A percentile compares a stretch with the other conserved stretches of the same genome.
These are phyloP conservation scores for Phytophthora foliorum DNA, from an alignment of 352 stramenopile species.

Conservation along the genomic window DNA sequence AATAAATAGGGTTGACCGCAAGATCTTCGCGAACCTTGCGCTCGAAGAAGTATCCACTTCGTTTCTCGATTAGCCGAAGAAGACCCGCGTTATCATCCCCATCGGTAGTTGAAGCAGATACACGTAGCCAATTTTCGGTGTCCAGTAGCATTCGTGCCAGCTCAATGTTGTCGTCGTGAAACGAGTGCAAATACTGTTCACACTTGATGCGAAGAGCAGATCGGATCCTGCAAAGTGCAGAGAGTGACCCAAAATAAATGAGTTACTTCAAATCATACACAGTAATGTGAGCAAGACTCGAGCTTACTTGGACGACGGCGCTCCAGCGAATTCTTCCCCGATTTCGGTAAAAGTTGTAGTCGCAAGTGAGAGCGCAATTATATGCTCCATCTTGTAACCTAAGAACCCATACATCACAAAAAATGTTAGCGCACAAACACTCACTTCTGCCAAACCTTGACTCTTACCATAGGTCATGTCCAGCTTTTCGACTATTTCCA, in stretches of 20 bases:
- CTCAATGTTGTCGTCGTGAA: conserved; percentile 89
- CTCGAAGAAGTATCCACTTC: conserved; percentile 77
- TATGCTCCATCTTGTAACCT: conserved; percentile 91
- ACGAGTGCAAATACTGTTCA: conserved; percentile 80
- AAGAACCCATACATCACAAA: conserved; percentile 6
- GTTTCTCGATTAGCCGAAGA: conserved; percentile 78
- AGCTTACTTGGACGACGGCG: conserved; percentile 66
- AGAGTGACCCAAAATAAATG: neutral
- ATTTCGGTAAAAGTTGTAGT: conserved; percentile 85
- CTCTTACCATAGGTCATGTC: conserved; percentile 74
- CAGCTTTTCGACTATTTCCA: conserved; percentile 78
- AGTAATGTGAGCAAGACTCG: conserved; percentile 25
- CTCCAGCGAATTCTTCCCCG: conserved; percentile 87
- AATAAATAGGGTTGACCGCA: conserved; percentile 69
- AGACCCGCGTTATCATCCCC: conserved; percentile 58
- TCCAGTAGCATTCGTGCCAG: conserved; percentile 86
- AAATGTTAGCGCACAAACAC: conserved; percentile 13
- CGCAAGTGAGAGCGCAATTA: conserved; percentile 82
- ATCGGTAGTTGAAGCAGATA: conserved; percentile 60
- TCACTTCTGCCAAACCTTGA: neutral
- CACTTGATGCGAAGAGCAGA: conserved; percentile 82
- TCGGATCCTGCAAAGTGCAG: conserved; percentile 49
- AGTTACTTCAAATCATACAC: conserved; percentile 2
- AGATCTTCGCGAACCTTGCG: conserved; percentile 56
- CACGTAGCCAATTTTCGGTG: conserved; percentile 86